Percentiles rank a stretch among this genome's conserved stretches.
Conservation (phyloP, 768 basidiomycete species). For the Podaxis sp. region DNA sequence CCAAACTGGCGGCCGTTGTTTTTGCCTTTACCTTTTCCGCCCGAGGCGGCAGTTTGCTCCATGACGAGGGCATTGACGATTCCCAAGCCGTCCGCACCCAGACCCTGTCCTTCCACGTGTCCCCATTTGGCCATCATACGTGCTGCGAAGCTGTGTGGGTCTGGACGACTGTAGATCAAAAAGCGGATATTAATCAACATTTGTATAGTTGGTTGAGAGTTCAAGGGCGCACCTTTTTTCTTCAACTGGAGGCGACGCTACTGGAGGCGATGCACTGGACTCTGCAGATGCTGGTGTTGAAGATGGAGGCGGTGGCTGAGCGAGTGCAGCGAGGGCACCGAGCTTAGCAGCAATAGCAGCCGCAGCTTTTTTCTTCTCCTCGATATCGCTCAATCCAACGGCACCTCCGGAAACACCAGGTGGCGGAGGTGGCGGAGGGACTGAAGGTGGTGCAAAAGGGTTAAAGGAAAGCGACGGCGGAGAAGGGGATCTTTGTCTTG, state of each 20-base stretch:
- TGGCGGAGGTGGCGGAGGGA: constrained; percentile 46
- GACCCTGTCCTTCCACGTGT: constrained; percentile 89
- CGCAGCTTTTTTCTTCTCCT: constrained; percentile 71
- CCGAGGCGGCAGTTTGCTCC: constrained; percentile 48
- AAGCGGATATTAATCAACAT: background rate
- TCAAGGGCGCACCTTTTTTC: constrained; percentile 8
- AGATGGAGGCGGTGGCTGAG: constrained; percentile 24
- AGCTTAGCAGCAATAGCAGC: constrained; percentile 80
- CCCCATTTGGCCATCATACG: constrained; percentile 96
- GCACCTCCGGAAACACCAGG: constrained; percentile 17
- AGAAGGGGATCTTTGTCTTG: constrained; percentile 31
- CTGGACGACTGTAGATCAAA: constrained; percentile 30
- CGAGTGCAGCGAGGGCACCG: constrained; percentile 44
- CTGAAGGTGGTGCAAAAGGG: constrained; percentile 61
- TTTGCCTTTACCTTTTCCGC: constrained; percentile 24
- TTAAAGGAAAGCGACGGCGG: constrained; percentile 61
- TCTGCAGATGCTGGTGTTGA: constrained; percentile 27
- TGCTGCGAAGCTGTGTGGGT: constrained; percentile 74
- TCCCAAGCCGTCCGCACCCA: constrained; percentile 79
- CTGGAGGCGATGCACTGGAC: constrained; percentile 5
- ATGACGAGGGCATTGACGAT: constrained; percentile 88
- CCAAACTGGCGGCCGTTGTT: constrained; percentile 32
- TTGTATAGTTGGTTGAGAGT: background rate
- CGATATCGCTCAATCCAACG: constrained; percentile 31
- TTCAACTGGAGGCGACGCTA: constrained; percentile 19